Percentiles rank a stretch among this genome's conserved stretches.
phyloP scores from a whole-genome alignment of 2,329 filamentous ascomycete species.

The Fusarium sp. region DNA sequence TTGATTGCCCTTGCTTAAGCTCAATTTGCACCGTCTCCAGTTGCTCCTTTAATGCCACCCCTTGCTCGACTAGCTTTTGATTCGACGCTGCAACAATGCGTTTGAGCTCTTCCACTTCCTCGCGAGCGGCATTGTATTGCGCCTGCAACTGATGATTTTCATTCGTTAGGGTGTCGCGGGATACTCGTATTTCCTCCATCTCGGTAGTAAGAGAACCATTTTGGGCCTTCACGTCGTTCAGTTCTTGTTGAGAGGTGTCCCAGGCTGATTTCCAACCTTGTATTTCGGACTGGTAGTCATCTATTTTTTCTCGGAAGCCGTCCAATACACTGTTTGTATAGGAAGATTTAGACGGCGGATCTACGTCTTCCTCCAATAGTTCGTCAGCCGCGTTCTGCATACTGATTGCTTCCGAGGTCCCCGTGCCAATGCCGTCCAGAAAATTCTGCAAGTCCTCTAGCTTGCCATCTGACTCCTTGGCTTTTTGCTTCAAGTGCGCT shows the following conservation, averaged over 20 bases:
- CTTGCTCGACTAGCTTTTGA: no score
- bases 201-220: neutral
- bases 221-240: neutral
- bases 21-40: no score
- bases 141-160: no score
- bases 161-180: no score
- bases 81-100: no score
- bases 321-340: neutral
- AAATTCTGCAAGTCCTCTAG: neutral
- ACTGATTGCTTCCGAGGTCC: neutral
- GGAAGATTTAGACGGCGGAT: neutral
- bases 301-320: neutral
- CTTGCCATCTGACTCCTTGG: neutral
- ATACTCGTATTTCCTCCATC: no score
- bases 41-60: no score
- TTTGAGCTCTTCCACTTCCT: no score
- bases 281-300: neutral
- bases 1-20: no score
- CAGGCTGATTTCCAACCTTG: neutral
- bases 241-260: neutral
- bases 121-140: no score
- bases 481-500: neutral
- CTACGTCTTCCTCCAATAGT: neutral
- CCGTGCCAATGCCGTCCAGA: neutral
- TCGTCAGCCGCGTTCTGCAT: neutral